phyloP scores from a whole-genome alignment of 805 yeast species.

The Saccharomycopsis fodiens region DNA sequence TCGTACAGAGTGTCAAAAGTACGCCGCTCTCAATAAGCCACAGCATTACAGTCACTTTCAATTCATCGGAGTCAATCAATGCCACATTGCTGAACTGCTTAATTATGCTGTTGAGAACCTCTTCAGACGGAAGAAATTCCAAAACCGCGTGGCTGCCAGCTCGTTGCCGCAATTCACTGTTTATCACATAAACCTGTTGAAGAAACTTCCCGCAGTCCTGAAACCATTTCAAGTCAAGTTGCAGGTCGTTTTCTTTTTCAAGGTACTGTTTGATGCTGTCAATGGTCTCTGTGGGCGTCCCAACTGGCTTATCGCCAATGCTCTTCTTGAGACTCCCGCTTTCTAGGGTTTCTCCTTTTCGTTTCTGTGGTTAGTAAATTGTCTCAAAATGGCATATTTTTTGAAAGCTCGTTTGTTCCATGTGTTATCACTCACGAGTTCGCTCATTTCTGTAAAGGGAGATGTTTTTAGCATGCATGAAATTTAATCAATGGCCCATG shows the following conservation, averaged over 20 bases:
- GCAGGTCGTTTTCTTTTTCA: not conserved
- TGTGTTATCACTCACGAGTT: too few relatives aligned
- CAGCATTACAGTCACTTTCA: not conserved
- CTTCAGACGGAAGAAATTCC: slow-evolving; percentile 8
- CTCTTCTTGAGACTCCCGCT: not conserved
- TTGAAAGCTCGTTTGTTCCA: too few relatives aligned
- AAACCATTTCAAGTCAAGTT: not conserved
- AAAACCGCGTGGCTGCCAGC: not conserved
- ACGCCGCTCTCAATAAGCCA: not conserved
- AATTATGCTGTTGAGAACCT: slow-evolving; percentile 3
- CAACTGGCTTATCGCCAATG: not conserved
- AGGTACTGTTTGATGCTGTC: not conserved
- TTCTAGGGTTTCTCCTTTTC: not conserved
- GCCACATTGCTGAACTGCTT: slow-evolving; percentile 6
- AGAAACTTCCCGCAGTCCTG: not conserved
- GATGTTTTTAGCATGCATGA: too few relatives aligned
- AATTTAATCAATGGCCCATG: too few relatives aligned
- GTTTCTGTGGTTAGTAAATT: not conserved
- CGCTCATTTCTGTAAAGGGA: too few relatives aligned
- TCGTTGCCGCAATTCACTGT: not conserved
- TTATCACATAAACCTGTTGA: not conserved
- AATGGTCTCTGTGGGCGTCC: too few relatives aligned
- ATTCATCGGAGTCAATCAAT: not conserved
- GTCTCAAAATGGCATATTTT: too few relatives aligned
- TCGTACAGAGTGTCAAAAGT: not conserved